Evolutionary conservation across 805 yeast genomes (phyloP).

Genomic region (Monosporozyma servazzii): DNA sequence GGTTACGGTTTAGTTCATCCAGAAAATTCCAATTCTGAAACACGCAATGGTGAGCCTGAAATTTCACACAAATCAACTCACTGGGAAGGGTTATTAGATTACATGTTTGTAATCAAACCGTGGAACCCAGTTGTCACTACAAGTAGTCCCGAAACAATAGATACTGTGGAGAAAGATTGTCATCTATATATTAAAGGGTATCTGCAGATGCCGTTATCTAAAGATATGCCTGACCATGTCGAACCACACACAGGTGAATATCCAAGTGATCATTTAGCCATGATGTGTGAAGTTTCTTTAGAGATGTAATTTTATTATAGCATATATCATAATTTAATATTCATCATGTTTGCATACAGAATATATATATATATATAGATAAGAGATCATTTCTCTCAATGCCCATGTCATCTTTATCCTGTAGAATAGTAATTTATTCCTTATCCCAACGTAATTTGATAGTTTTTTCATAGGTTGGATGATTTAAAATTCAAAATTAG

Average conservation of each 20-base stretch:
- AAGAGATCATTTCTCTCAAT: not conserved
- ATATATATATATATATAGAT: not conserved
- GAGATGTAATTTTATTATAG: not conserved
- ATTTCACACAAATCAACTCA: conserved; percentile 88
- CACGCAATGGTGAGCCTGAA: conserved; percentile 56
- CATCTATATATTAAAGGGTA: conserved; percentile 42
- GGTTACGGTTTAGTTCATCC: conserved; percentile 59
- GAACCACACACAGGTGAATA: conserved; percentile 74
- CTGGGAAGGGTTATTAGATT: conserved; percentile 83
- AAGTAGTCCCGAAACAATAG: conserved; percentile 12
- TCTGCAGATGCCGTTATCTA: conserved; percentile 56
- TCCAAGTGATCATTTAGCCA: conserved; percentile 83
- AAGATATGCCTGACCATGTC: conserved; percentile 73
- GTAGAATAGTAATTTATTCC: too few relatives aligned
- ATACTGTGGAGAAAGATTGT: conserved; percentile 29
- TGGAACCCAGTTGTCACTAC: conserved; percentile 32
- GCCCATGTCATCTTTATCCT: too few relatives aligned
- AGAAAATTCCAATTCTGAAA: conserved; percentile 50
- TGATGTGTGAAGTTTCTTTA: conserved; percentile 49
- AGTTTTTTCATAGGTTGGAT: conserved; percentile 30
- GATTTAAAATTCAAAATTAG: too few relatives aligned
- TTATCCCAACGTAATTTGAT: conserved; percentile 11
- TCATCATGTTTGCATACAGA: not conserved
- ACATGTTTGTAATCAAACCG: conserved; percentile 53
- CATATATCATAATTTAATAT: not conserved